Conservation (phyloP, 768 basidiomycete genomes). For the Austroboletus festivus region DNA sequence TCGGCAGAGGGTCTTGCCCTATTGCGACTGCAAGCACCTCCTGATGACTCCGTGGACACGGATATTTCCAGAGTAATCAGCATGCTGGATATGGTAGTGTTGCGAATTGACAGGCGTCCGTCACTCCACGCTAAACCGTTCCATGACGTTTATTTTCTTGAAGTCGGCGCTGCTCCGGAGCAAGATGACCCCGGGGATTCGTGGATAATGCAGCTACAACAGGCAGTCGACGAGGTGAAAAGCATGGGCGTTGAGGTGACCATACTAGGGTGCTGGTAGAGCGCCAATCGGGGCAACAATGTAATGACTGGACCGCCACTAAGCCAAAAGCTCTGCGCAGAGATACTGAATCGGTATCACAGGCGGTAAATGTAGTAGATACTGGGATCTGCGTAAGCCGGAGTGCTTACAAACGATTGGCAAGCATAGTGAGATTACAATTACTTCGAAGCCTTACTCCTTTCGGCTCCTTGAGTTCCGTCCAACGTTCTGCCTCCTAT, state of each 20-base stretch:
- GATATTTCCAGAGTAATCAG: constrained; percentile 27
- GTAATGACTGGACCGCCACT: too few species aligned
- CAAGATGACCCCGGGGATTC: neutral
- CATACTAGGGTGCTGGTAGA: constrained; percentile 52
- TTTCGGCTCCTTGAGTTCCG: too few species aligned
- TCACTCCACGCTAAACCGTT: constrained; percentile 45
- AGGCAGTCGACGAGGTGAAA: constrained; percentile 34
- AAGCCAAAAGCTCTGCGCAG: too few species aligned
- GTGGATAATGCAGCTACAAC: constrained; percentile 37
- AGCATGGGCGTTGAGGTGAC: constrained; percentile 35
- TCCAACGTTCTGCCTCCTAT: too few species aligned
- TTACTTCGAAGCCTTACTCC: too few species aligned
- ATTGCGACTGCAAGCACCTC: constrained; percentile 32
- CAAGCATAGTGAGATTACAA: too few species aligned
- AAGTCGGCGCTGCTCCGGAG: constrained; percentile 34
- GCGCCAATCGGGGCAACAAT: too few species aligned
- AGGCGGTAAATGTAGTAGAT: too few species aligned
- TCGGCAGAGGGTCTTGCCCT: constrained; percentile 32
- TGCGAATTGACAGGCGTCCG: constrained; percentile 66
- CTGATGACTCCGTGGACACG: neutral
- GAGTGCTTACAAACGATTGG: too few species aligned
- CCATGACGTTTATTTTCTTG: constrained; percentile 62
- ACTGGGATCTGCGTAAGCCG: too few species aligned
- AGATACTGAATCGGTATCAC: too few species aligned
- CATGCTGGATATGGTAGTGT: constrained; percentile 41